These are phyloP conservation scores for Stellera chamaejasme DNA, from an alignment of 345 rosid species.

Conservation along the genomic window DNA sequence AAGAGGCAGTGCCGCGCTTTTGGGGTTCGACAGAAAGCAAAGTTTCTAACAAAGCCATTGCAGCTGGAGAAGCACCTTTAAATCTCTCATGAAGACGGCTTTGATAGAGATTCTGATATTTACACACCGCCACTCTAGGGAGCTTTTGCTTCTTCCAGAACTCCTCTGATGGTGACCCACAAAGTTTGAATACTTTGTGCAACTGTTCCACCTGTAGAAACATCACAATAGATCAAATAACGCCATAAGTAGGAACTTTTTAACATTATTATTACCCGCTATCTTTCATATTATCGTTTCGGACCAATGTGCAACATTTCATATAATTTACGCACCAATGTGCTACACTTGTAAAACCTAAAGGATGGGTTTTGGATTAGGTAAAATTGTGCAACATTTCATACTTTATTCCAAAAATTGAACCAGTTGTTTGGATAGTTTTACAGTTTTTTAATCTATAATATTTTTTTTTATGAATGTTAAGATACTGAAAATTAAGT, in stretches of 20 bases:
- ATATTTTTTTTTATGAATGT: no score
- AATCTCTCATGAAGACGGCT: slow-evolving; percentile 48
- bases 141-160: slow-evolving; percentile 53
- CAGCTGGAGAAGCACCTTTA: slow-evolving; percentile 36
- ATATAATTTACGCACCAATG: no score
- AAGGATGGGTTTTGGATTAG: no score
- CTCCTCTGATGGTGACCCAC: slow-evolving; percentile 69
- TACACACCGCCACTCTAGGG: slow-evolving; percentile 58
- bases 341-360: no score
- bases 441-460: no score
- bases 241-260: background rate
- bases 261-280: no score
- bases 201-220: slow-evolving; percentile 61
- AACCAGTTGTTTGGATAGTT: no score
- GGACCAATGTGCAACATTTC: no score
- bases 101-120: slow-evolving; percentile 51
- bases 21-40: slow-evolving; percentile 55
- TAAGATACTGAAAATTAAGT: no score
- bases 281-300: no score
- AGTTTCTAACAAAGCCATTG: slow-evolving; percentile 45
- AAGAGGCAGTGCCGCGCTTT: slow-evolving; percentile 67
- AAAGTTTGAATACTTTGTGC: slow-evolving; percentile 69
- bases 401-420: no score
- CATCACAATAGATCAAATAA: background rate
- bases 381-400: no score